Base-by-base conservation (phyloP, 768 basidiomycete species). In the Leccinum subgranulosum region DNA sequence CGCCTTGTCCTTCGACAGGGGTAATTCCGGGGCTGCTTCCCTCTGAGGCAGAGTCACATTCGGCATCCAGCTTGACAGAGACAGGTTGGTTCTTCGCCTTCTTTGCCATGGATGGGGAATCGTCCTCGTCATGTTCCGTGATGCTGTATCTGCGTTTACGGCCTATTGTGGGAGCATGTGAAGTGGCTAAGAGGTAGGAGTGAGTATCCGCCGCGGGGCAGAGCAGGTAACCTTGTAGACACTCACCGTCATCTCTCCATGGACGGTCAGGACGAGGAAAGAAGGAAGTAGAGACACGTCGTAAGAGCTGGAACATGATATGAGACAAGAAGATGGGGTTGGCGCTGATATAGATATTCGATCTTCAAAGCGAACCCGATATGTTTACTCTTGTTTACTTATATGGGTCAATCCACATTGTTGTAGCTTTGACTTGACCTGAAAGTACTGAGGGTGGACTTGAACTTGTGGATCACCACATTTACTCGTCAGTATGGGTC, bases 191-290 rank as follows among this genome's bases (percentile, higher is more conserved):
- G 45, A 46, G 21, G 3, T 3, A 25, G 14, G 60, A 45, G 55
- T 62, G 55, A 60, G 62, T 15, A 23, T 46, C 45, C 11, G 14
- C 8, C 31, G 39, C 12, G 12, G 5, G 21, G 12, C 21, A 11
- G 53, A 56, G 53, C 58, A 59, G 60, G 58, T 59, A 55, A 33
- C 12, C 12, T 33, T 33, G 55, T 33, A n/a, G 11, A 43, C 41
- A 68, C 84, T 77, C 64, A 88, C 88, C 84, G 69, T 91, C 88
- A 55, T 90, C 87, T 64, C 80, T 79, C 89, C 88, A 90, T 33
- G 87, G 86, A 57, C 86, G 78, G 71, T 90, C 88, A 25, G 84
- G 81, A 53, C 88, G 82, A 27, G 85, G 84, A 63, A 88, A 81
- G 21, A 88, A 77, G 14, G 84, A 84, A 65, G 81, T 78, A 0